These are phyloP conservation scores for Trametes maxima DNA, from an alignment of 768 basidiomycete species.

Conservation along the genomic window DNA sequence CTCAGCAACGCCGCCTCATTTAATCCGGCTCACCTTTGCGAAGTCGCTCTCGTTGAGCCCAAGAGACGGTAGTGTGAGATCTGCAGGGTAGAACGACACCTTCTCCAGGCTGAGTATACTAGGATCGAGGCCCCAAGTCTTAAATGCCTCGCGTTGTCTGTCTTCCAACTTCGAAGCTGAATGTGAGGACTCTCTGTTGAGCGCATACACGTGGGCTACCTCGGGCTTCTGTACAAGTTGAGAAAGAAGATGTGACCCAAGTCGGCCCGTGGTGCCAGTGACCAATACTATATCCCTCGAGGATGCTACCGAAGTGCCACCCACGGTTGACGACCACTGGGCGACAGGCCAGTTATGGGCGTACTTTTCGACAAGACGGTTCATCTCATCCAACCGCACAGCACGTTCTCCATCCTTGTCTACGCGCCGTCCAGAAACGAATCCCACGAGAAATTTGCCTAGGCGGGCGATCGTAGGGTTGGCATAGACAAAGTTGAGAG, in stretches of 20 bases:
- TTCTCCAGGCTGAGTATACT: conserved; percentile 1
- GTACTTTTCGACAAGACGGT: conserved; percentile 46
- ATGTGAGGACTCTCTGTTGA: conserved; percentile 25
- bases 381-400: conserved; percentile 30
- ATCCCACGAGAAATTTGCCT: conserved; percentile 22
- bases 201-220: conserved; percentile 29
- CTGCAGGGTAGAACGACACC: conserved; percentile 18
- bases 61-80: conserved; percentile 13
- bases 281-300: conserved; percentile 29
- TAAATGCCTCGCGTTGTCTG: conserved; percentile 22
- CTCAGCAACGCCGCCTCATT: neutral
- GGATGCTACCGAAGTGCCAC: neutral
- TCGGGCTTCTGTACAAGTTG: conserved; percentile 23
- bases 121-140: conserved; percentile 19
- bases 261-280: conserved; percentile 39
- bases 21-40: conserved; percentile 11
- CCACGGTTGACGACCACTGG: conserved; percentile 3
- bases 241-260: conserved; percentile 33
- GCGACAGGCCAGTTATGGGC: conserved; percentile 7
- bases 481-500: conserved; percentile 38
- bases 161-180: neutral
- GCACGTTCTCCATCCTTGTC: conserved; percentile 27
- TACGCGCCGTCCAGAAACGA: conserved; percentile 4
- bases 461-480: conserved; percentile 43
- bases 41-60: conserved; percentile 17